Conservation (phyloP, 2,329 filamentous ascomycete species). For the Xylariomycetidae sp. region DNA sequence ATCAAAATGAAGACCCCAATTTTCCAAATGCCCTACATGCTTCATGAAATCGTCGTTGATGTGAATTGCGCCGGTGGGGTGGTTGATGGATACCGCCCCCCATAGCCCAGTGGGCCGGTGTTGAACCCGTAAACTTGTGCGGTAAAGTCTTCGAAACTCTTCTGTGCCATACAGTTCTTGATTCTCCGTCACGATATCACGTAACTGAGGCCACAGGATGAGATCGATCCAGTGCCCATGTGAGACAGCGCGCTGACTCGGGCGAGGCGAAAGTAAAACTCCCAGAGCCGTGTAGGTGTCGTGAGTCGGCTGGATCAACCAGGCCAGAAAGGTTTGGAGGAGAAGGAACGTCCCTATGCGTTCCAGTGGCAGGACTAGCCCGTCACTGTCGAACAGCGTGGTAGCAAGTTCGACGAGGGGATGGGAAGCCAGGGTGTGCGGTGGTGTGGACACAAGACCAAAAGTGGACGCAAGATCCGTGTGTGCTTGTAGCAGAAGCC, state of each 20-base stretch:
- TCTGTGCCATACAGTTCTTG: conserved; percentile 31
- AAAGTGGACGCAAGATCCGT: conserved; percentile 6
- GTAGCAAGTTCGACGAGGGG: conserved; percentile 26
- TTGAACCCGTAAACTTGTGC: conserved; percentile 25
- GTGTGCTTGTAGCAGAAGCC: conserved; percentile 22
- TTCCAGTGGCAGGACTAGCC: conserved; percentile 24
- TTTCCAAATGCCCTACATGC: conserved; percentile 19
- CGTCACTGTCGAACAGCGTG: conserved; percentile 24
- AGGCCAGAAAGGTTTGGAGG: conserved; percentile 23
- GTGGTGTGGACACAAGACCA: conserved; percentile 16
- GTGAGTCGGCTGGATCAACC: conserved; percentile 26
- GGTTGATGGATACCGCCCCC: conserved; percentile 19
- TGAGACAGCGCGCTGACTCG: conserved; percentile 21
- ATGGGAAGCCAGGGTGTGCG: conserved; percentile 12
- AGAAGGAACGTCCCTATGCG: conserved; percentile 28
- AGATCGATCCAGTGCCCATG: conserved; percentile 29
- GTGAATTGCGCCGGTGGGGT: conserved; percentile 22
- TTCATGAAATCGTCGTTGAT: conserved; percentile 18
- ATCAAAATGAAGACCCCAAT: conserved; percentile 20
- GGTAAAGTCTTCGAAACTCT: conserved; percentile 31
- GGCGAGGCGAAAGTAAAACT: conserved; percentile 18
- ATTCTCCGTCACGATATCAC: conserved; percentile 28
- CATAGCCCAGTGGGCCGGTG: conserved; percentile 27
- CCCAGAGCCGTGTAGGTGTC: conserved; percentile 21
- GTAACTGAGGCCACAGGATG: conserved; percentile 27